A percentile compares a stretch with the other conserved stretches of the same genome.
Evolutionary conservation across 148 eudicot genomes (phyloP).

Genomic region (Arbutus unedo): DNA sequence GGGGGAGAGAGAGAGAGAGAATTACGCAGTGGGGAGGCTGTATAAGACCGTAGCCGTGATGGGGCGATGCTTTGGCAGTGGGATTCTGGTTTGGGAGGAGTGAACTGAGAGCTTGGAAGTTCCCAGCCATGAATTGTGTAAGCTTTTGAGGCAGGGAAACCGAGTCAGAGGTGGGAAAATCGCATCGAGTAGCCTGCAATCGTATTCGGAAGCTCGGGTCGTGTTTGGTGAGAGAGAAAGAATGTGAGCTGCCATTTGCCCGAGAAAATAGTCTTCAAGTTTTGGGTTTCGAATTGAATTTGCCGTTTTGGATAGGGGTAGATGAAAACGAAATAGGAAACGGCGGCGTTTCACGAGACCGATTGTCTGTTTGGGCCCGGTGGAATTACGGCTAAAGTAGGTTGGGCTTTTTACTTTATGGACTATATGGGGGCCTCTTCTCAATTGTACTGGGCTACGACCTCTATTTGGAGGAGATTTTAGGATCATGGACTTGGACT

Average conservation of each 20-base stretch:
- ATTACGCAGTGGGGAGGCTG: conserved; percentile 64
- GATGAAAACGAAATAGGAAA: not conserved
- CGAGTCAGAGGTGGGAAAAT: not conserved
- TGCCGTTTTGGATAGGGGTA: conserved; percentile 13
- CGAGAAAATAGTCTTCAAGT: conserved; percentile 6
- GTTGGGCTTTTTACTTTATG: not conserved
- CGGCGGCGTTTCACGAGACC: not conserved
- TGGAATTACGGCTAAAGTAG: not conserved
- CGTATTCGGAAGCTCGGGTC: not conserved
- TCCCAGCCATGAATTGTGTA: conserved; percentile 40
- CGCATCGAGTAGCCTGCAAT: conserved; percentile 2
- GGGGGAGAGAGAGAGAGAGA: not conserved
- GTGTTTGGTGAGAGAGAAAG: not conserved
- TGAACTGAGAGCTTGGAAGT: conserved; percentile 28
- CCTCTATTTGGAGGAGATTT: too few relatives aligned
- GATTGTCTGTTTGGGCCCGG: not conserved
- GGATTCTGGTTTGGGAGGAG: conserved; percentile 13
- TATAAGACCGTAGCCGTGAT: conserved; percentile 34
- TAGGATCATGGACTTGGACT: too few relatives aligned
- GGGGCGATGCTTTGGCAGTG: conserved; percentile 26
- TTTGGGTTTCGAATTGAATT: conserved; percentile 3
- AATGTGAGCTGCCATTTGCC: conserved; percentile 13
- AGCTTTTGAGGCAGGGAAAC: conserved; percentile 15
- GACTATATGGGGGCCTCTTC: not conserved
- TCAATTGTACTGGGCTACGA: not conserved